phyloP scores from a whole-genome alignment of 2,329 filamentous ascomycete species.

The Ophiostoma tasmaniense region DNA sequence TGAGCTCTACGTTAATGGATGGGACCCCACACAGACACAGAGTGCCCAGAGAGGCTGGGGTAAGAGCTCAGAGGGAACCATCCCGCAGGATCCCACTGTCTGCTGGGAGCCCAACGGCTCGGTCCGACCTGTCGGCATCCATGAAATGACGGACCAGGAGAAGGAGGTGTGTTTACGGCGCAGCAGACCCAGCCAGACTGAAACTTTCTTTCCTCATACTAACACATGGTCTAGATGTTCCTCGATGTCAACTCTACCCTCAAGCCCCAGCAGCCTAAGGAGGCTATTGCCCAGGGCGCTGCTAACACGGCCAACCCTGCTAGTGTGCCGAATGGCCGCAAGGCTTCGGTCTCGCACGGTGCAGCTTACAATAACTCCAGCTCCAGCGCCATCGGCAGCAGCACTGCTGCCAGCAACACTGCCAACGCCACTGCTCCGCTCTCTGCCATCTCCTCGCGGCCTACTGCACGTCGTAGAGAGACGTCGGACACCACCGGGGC shows the following conservation, averaged over 20 bases:
- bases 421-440: conserved; percentile 43
- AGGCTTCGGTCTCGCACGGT: conserved; percentile 71
- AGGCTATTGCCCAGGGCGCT: conserved; percentile 41
- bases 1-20: conserved; percentile 63
- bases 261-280: conserved; percentile 74
- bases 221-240: conserved; percentile 55
- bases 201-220: neutral
- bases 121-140: conserved; percentile 61
- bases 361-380: conserved; percentile 49
- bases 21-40: conserved; percentile 69
- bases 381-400: conserved; percentile 39
- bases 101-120: conserved; percentile 77
- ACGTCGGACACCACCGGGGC: conserved; percentile 60
- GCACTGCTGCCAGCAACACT: conserved; percentile 39
- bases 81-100: conserved; percentile 73
- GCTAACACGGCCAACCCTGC: conserved; percentile 20
- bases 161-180: conserved; percentile 41
- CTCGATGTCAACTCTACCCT: conserved; percentile 87
- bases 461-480: conserved; percentile 72
- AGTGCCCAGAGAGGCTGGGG: conserved; percentile 64
- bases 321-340: conserved; percentile 54
- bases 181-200: neutral
- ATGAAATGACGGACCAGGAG: conserved; percentile 58
- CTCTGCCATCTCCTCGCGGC: conserved; percentile 65
- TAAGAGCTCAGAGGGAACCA: conserved; percentile 64